A percentile compares a stretch with the other conserved stretches of the same genome.
Evolutionary conservation across 2,329 filamentous ascomycete genomes (phyloP).

Genomic region (Cladophialophora exuberans): DNA sequence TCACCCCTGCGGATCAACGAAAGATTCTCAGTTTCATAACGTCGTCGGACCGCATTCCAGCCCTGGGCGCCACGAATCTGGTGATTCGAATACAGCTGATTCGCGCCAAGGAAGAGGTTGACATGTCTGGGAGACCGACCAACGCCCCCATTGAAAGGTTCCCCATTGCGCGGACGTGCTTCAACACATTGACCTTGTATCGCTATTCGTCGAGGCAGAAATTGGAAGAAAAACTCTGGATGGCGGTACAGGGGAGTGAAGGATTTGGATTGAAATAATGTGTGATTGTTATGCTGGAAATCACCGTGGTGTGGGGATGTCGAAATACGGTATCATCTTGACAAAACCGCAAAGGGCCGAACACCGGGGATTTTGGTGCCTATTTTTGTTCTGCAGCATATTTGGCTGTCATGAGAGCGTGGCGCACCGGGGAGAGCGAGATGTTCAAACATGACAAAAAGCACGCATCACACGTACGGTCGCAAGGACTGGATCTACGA

Average conservation of each 20-base stretch:
- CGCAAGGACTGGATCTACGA: too few relatives aligned
- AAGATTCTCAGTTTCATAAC: conserved; percentile 85
- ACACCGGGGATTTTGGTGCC: too few relatives aligned
- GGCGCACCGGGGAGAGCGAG: too few relatives aligned
- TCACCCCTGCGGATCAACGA: conserved; percentile 69
- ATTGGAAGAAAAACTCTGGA: conserved; percentile 75
- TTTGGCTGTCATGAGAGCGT: too few relatives aligned
- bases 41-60: conserved; percentile 86
- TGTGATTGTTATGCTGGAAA: not conserved
- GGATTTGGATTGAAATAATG: conserved; percentile 83
- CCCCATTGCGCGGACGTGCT: conserved; percentile 87
- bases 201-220: conserved; percentile 68
- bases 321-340: not conserved
- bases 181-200: conserved; percentile 81
- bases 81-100: conserved; percentile 56
- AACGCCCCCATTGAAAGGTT: conserved; percentile 67
- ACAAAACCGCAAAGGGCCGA: too few relatives aligned
- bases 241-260: conserved; percentile 85
- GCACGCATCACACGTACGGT: too few relatives aligned
- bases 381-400: too few relatives aligned
- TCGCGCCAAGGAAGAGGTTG: conserved; percentile 24
- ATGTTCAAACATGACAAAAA: too few relatives aligned
- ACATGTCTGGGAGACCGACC: conserved; percentile 10
- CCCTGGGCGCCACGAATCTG: conserved; percentile 80
- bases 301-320: not conserved